Evolutionary conservation across 2,329 filamentous ascomycete genomes (phyloP), one percentile per base, ranked within the genome.

Genomic region (Thelonectria rubi): DNA sequence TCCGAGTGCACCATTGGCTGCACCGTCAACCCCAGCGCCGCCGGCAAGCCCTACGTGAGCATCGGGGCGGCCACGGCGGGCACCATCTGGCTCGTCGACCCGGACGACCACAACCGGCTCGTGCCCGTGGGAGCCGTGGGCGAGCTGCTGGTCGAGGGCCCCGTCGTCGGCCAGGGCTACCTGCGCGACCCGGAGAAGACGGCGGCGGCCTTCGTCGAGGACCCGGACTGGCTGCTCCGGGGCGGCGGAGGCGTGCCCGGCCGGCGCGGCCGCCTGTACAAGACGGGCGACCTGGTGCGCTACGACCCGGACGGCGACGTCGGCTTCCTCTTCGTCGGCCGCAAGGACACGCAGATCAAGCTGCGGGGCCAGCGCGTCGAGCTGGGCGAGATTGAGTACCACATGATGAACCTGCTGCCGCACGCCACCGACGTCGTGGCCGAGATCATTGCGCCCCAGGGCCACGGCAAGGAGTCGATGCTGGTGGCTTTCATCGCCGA

Each of bases 341-440:
- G 89, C 50, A 88, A 87, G 66, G 89, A 91, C 68, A 84, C 84
- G n/a, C 88, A 89, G 72, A 84, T 90, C 56, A 91, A 92, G 75
- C 76, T 91, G 26, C 80, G 83, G 11, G 91, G 91, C 24, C 88
- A 86, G 65, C 79, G 88, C 56, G 83, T 90, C 53, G 91, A 88
- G 74, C 79, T 88, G 18, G 79, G 80, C 1, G 82, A 85, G 65
- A 82, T 85, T 7, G 83, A 84, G 65, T 79, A 81, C 57, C 79
- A 84, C 61, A 78, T 84, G 58, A 75, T 76, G 12, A 73, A 76
- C 30, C 39, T 68, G 10, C 69, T 85, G 12, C 79, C 80, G 0
- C 60, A 74, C 0, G 76, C 75, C 0, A 78, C 77, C 1, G 78
- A 77, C 37, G 79, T 84, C 0, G 80, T 78, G 0, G 80, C 80